Conservation (phyloP, 78 protist species). For the Diacronema lutheri region DNA sequence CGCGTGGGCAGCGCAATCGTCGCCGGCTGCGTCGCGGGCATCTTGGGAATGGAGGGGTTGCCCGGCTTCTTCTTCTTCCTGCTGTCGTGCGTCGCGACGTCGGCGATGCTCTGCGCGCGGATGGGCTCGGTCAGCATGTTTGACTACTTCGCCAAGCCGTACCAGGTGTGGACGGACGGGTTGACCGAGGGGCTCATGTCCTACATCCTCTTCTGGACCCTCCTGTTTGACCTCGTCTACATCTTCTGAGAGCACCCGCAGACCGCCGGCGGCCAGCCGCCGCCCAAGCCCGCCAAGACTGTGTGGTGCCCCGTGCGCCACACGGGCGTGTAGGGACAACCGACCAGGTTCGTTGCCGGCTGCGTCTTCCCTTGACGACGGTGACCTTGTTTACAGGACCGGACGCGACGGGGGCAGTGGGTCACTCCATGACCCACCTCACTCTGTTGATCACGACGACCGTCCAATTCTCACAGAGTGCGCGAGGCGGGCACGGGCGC, state of each 20-base stretch:
- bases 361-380: no score
- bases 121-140: neutral
- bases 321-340: no score
- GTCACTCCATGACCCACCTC: no score
- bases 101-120: neutral
- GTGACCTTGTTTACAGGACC: no score
- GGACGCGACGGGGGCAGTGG: no score
- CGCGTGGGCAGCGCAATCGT: neutral
- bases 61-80: neutral
- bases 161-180: neutral
- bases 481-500: no score
- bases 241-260: neutral
- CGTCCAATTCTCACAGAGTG: no score
- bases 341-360: no score
- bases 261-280: no score
- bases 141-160: neutral
- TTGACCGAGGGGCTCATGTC: neutral
- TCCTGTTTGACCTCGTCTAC: neutral
- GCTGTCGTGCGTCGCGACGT: neutral
- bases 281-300: no score
- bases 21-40: neutral
- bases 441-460: no score
- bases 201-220: constrained; percentile 15
- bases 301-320: no score
- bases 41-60: neutral